Evolutionary conservation across 306 rosid genomes (phyloP), one percentile per base, ranked within the genome.

Genomic region (Lathyrus sativus): DNA sequence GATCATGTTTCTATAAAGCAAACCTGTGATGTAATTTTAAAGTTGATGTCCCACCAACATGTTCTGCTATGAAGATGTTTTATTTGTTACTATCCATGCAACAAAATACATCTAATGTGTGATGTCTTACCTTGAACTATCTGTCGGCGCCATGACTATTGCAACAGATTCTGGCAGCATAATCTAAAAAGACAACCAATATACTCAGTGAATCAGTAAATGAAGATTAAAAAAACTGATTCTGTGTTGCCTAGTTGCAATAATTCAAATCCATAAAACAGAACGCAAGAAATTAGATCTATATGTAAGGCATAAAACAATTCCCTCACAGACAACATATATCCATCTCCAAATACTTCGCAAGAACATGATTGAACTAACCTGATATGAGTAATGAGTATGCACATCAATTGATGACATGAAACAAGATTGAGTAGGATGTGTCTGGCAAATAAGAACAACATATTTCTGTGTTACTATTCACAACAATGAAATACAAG

Each of bases 361-460:
- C 29, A 62, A 63, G 35, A 67, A 45, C 26, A 39, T 37, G 35
- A 10, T 33, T 9, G 65, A 72, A 71, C 83, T 51, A 74, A 88
- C 98, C 98, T 93, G 98, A 86, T 93, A 93, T 17, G 98, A 93
- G 82, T 93, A 93, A 83, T 93, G 98, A 56, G 98, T 93, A 78
- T 93, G 98, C 71, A 93, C 62, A 85, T 93, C 98, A 83, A 93
- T 86, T 2, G 98, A 93, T 0, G 98, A 93, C 98, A 93, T 93
- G 87, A 93, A 93, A 84, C 98, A 93, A 62, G 98, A 93, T 85
- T 93, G 98, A 4, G 98, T 78, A 71, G 98, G 98, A 86, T 93
- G 98, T 43, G 97, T 93, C 98, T 93, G 96, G 41, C 75, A 74
- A 76, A 44, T 60, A 43, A 75, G 60, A 78, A 78, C 35, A 65